A percentile compares a stretch with the other conserved stretches of the same genome.
Conservation (phyloP, 306 rosid species). For the Prunus mongolica region DNA sequence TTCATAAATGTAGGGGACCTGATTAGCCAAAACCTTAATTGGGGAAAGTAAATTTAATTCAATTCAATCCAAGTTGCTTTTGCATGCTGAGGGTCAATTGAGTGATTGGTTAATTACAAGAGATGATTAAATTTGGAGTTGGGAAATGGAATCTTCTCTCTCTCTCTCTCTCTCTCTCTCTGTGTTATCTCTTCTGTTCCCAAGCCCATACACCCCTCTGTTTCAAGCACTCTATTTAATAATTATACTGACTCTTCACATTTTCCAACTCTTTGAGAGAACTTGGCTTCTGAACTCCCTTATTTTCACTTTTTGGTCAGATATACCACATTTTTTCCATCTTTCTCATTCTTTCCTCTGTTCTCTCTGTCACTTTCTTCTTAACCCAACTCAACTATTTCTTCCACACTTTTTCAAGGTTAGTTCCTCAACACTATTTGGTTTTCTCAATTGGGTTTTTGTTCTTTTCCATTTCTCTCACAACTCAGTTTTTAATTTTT, state of each 20-base stretch:
- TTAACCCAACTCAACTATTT: neutral
- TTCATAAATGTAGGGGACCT: neutral
- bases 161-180: slow-evolving; percentile 20
- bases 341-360: slow-evolving; percentile 2
- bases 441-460: neutral
- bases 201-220: slow-evolving; percentile 65
- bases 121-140: slow-evolving; percentile 28
- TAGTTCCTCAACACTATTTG: neutral
- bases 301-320: slow-evolving; percentile 28
- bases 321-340: neutral
- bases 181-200: slow-evolving; percentile 62
- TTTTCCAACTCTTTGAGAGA: slow-evolving; percentile 43
- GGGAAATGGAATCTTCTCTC: slow-evolving; percentile 51
- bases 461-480: neutral
- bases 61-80: no score
- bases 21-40: slow-evolving; percentile 2
- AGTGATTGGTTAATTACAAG: slow-evolving; percentile 35
- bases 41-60: no score
- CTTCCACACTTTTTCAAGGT: slow-evolving; percentile 24
- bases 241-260: slow-evolving; percentile 37
- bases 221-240: slow-evolving; percentile 42
- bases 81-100: no score
- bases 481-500: neutral
- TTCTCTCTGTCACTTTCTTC: slow-evolving; percentile 7
- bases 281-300: slow-evolving; percentile 40